Conservation (phyloP, 441 rosid genomes). For the Bocquillonia castaneifolia region DNA sequence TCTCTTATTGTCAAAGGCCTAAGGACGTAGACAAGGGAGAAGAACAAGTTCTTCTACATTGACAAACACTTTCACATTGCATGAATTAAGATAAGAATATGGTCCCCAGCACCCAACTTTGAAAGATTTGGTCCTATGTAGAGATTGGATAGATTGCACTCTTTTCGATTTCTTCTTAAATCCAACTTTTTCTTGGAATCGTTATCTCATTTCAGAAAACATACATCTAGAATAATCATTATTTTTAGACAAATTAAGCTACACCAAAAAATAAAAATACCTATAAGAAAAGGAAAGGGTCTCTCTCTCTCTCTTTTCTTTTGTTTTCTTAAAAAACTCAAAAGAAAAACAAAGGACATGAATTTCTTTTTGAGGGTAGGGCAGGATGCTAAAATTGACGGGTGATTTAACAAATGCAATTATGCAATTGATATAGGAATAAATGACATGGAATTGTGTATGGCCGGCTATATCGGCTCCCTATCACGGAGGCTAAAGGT, state of each 20-base stretch:
- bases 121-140: background rate
- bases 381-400: slow-evolving; percentile 9
- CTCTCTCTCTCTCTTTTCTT: slow-evolving; percentile 4
- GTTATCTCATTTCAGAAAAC: too few relatives aligned
- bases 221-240: too few relatives aligned
- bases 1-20: background rate
- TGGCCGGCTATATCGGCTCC: slow-evolving; percentile 20
- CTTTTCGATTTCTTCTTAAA: background rate
- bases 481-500: slow-evolving; percentile 15
- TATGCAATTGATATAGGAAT: slow-evolving; percentile 5
- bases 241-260: too few relatives aligned
- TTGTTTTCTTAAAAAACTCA: too few relatives aligned
- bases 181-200: background rate
- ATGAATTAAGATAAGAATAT: slow-evolving; percentile 8
- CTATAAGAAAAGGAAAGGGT: background rate
- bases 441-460: background rate
- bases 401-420: background rate
- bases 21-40: slow-evolving; percentile 8
- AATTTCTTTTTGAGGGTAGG: too few relatives aligned
- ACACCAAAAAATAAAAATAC: background rate
- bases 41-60: slow-evolving; percentile 2
- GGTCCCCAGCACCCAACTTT: slow-evolving; percentile 2
- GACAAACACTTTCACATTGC: background rate
- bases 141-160: slow-evolving; percentile 11
- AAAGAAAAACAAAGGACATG: too few relatives aligned